Evolutionary conservation across 1,284 basidiomycete genomes (phyloP).

Genomic region (Cutaneotrichosporon curvatum): DNA sequence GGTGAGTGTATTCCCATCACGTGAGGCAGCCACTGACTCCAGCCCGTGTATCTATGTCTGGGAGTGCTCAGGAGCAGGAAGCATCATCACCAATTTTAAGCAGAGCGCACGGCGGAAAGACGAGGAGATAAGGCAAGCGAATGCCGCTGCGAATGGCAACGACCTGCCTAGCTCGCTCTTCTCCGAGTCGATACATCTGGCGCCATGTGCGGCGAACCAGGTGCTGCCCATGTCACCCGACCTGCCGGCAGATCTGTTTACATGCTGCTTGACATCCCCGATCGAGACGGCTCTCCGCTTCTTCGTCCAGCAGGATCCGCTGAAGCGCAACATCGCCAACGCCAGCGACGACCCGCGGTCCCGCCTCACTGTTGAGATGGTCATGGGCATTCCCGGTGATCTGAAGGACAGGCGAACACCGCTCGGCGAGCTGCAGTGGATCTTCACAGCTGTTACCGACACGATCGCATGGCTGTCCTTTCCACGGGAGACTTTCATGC

Average conservation of each 20-base stretch:
- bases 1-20: constrained; percentile 24
- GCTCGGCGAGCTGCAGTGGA: constrained; percentile 97
- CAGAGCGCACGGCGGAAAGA: constrained; percentile 79
- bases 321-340: constrained; percentile 57
- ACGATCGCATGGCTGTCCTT: constrained; percentile 99
- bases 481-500: constrained; percentile 84
- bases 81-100: constrained; percentile 87
- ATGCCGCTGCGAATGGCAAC: constrained; percentile 33
- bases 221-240: constrained; percentile 91
- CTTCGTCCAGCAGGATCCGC: constrained; percentile 83
- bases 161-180: constrained; percentile 60
- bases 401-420: constrained; percentile 93
- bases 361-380: constrained; percentile 74
- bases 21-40: constrained; percentile 10
- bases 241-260: constrained; percentile 94
- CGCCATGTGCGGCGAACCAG: constrained; percentile 87
- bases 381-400: constrained; percentile 91
- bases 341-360: constrained; percentile 47
- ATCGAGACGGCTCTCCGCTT: constrained; percentile 95
- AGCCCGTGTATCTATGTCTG: constrained; percentile 97
- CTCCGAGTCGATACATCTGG: constrained; percentile 88
- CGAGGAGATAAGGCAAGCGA: constrained; percentile 52
- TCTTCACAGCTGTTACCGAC: constrained; percentile 97
- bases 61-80: constrained; percentile 95
- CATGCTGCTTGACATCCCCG: constrained; percentile 92